Evolutionary conservation across 768 basidiomycete species (phyloP).

Genomic region (Hebeloma cylindrosporum): DNA sequence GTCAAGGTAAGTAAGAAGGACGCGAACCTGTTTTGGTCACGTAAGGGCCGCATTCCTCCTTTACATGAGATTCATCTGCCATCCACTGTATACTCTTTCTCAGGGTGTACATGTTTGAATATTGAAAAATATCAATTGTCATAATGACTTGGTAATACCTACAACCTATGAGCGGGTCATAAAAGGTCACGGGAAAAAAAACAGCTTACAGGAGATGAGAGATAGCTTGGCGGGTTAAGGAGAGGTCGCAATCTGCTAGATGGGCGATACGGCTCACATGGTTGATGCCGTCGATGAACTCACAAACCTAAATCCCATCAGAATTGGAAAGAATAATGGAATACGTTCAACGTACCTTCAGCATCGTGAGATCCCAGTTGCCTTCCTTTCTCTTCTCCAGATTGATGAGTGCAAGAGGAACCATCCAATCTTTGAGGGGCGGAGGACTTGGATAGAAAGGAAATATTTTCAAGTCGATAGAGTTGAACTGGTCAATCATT

Average conservation of each 20-base stretch:
- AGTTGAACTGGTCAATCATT: conserved; percentile 86
- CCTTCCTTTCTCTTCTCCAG: conserved; percentile 77
- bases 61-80: conserved; percentile 80
- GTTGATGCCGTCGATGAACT: conserved; percentile 86
- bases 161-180: too few species aligned
- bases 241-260: conserved; percentile 84
- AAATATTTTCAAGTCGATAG: conserved; percentile 93
- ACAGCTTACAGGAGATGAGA: conserved; percentile 82
- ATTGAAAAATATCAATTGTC: conserved; percentile 97
- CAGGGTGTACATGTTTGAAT: conserved; percentile 95
- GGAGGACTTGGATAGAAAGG: conserved; percentile 97
- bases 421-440: conserved; percentile 90
- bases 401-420: conserved; percentile 87
- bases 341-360: conserved; percentile 51
- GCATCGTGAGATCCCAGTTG: conserved; percentile 96
- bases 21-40: conserved; percentile 72
- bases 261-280: conserved; percentile 91
- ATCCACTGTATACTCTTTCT: conserved; percentile 86
- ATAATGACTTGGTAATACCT: conserved; percentile 97
- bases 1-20: neutral
- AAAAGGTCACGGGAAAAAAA: too few species aligned
- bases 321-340: neutral
- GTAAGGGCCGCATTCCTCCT: conserved; percentile 90
- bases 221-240: conserved; percentile 81
- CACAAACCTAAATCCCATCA: conserved; percentile 54